Evolutionary conservation across 2,329 filamentous ascomycete genomes (phyloP).

Genomic region (Cladosporium sp.): DNA sequence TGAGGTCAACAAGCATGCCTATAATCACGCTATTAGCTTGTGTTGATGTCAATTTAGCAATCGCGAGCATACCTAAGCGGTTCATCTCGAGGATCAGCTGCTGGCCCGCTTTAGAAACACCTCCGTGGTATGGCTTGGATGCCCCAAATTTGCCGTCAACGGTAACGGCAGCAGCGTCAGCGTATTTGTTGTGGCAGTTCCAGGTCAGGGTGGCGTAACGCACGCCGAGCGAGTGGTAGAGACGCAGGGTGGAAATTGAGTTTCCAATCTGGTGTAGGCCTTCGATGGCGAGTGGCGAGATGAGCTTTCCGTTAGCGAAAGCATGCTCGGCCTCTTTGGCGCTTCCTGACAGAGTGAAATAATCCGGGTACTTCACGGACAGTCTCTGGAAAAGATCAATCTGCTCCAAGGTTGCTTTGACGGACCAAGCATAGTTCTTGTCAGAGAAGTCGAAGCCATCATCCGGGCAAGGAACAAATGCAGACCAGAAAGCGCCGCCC

Average conservation of each 20-base stretch:
- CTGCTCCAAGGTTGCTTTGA: constrained; percentile 70
- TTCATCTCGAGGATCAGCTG: constrained; percentile 85
- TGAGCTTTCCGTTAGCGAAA: constrained; percentile 53
- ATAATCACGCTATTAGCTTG: constrained; percentile 41
- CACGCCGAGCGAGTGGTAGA: constrained; percentile 75
- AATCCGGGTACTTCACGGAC: constrained; percentile 61
- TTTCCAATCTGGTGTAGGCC: constrained; percentile 94
- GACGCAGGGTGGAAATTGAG: constrained; percentile 70
- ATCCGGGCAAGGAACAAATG: constrained; percentile 73
- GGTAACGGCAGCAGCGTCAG: constrained; percentile 73
- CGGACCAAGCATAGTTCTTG: constrained; percentile 65
- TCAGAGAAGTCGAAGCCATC: constrained; percentile 74
- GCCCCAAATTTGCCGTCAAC: constrained; percentile 45
- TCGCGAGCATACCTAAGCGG: constrained; percentile 72
- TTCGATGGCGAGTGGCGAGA: constrained; percentile 79
- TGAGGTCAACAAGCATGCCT: constrained; percentile 89
- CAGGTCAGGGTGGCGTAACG: constrained; percentile 88
- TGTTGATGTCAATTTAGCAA: neutral
- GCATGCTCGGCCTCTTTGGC: constrained; percentile 62
- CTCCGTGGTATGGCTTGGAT: constrained; percentile 63
- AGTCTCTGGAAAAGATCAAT: constrained; percentile 72
- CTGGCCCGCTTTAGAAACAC: constrained; percentile 70
- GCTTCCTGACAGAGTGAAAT: constrained; percentile 66
- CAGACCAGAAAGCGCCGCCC: constrained; percentile 92
- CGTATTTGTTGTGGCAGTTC: constrained; percentile 89